Evolutionary conservation across 2,329 filamentous ascomycete genomes (phyloP).

Genomic region (Dothistroma pini): DNA sequence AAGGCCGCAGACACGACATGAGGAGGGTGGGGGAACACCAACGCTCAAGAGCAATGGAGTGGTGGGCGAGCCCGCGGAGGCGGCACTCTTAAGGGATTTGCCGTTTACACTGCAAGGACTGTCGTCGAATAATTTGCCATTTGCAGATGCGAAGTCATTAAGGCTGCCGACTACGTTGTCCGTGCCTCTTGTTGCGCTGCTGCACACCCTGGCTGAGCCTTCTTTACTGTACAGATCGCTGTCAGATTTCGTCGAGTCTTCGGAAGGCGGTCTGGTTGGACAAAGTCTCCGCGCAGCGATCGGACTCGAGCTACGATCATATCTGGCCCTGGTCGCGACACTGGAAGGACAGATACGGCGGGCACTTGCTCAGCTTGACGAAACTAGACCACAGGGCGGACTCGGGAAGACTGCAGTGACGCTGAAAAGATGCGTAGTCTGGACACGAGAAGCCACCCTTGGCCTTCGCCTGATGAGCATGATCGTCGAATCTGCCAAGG

Average conservation of each 20-base stretch:
- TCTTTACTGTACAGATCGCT: slow-evolving; percentile 85
- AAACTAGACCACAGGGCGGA: slow-evolving; percentile 62
- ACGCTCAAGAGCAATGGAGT: slow-evolving; percentile 12
- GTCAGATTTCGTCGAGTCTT: slow-evolving; percentile 74
- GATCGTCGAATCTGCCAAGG: slow-evolving; percentile 86
- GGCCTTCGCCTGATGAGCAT: slow-evolving; percentile 87
- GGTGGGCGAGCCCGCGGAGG: slow-evolving; percentile 36
- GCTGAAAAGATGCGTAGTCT: slow-evolving; percentile 90
- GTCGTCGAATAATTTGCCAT: slow-evolving; percentile 79
- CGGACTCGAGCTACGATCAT: slow-evolving; percentile 77
- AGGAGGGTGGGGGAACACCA: slow-evolving; percentile 9
- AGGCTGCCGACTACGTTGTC: slow-evolving; percentile 77
- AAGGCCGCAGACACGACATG: slow-evolving; percentile 15
- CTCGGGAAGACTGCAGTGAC: slow-evolving; percentile 88
- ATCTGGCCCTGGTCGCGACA: slow-evolving; percentile 85
- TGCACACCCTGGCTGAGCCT: slow-evolving; percentile 88
- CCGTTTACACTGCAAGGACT: slow-evolving; percentile 92
- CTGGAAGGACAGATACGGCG: slow-evolving; percentile 87
- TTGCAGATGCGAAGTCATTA: slow-evolving; percentile 64
- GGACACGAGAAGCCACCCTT: slow-evolving; percentile 97
- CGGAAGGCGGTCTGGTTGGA: slow-evolving; percentile 77
- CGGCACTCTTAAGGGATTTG: slow-evolving; percentile 60
- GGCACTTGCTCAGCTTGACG: slow-evolving; percentile 71
- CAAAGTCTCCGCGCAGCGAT: slow-evolving; percentile 91
- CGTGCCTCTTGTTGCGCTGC: slow-evolving; percentile 75